Evolutionary conservation across 768 basidiomycete genomes (phyloP).

Genomic region (Tricholoma saponaceum): DNA sequence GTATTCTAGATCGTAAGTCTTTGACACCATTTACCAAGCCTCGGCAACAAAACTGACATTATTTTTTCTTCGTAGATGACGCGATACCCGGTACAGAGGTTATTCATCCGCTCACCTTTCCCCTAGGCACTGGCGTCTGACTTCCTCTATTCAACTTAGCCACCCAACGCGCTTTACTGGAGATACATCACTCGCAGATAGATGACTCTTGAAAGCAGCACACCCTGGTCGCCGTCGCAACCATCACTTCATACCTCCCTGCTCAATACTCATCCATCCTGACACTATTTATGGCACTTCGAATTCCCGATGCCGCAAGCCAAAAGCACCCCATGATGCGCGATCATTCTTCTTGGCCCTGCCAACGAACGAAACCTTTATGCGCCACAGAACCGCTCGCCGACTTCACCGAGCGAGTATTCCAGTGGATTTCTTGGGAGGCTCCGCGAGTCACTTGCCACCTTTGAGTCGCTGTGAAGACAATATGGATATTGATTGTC

Average conservation of each 20-base stretch:
- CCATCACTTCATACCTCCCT: conserved; percentile 10
- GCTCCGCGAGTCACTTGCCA: not conserved
- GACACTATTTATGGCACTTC: conserved; percentile 9
- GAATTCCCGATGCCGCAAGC: not conserved
- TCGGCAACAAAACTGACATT: conserved; percentile 2
- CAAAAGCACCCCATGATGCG: not conserved
- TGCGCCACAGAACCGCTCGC: not conserved
- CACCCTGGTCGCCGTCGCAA: conserved; percentile 12
- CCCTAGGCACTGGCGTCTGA: conserved; percentile 11
- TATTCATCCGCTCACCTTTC: not conserved
- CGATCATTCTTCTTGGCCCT: not conserved
- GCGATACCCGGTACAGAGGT: conserved; percentile 52
- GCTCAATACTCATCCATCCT: not conserved
- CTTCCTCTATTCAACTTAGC: conserved; percentile 14
- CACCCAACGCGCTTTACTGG: conserved; percentile 45
- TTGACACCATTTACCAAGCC: not conserved
- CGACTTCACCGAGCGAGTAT: not conserved
- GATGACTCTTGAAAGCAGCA: not conserved
- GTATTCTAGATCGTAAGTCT: conserved; percentile 61
- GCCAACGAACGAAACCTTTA: not conserved
- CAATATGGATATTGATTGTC: not conserved
- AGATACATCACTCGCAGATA: conserved; percentile 45
- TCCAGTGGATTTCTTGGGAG: not conserved
- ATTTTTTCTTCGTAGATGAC: conserved; percentile 39
- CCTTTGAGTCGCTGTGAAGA: not conserved